Percentiles rank a stretch among this genome's conserved stretches.
phyloP scores from a whole-genome alignment of 148 eudicot genomes.

The Arctostaphylos glauca region DNA sequence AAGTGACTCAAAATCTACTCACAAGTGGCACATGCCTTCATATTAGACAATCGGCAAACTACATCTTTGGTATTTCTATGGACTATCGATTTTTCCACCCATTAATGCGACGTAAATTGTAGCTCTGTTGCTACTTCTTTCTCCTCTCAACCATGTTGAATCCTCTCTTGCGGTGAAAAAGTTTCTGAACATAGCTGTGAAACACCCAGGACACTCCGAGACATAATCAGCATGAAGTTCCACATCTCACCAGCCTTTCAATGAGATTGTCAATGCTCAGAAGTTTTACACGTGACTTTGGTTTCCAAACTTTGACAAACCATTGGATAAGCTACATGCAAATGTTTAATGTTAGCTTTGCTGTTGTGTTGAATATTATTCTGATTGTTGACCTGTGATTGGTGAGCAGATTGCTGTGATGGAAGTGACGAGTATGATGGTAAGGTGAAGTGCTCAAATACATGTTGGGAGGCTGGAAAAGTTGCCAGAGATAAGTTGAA shows the following conservation, averaged over 20 bases:
- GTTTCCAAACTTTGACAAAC: background rate
- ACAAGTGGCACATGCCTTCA: background rate
- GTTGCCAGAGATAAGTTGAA: slow-evolving; percentile 83
- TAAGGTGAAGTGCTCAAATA: slow-evolving; percentile 68
- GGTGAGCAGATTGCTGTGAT: slow-evolving; percentile 84
- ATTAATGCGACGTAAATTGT: background rate
- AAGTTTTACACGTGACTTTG: background rate
- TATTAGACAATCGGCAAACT: background rate
- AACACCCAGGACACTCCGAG: background rate
- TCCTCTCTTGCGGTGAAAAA: background rate
- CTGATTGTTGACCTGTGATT: slow-evolving; percentile 20
- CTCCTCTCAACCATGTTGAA: background rate
- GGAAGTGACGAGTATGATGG: slow-evolving; percentile 98
- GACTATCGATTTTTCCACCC: background rate
- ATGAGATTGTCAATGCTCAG: background rate
- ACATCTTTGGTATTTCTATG: background rate
- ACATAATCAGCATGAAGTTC: background rate
- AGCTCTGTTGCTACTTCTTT: background rate
- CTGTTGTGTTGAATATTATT: background rate
- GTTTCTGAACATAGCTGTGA: background rate
- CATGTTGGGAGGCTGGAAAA: slow-evolving; percentile 99
- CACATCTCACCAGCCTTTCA: background rate
- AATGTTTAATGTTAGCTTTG: background rate
- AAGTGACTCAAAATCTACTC: background rate
- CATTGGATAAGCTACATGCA: background rate